Evolutionary conservation across 148 eudicot species (phyloP).

Genomic region (Polygonum aviculare): DNA sequence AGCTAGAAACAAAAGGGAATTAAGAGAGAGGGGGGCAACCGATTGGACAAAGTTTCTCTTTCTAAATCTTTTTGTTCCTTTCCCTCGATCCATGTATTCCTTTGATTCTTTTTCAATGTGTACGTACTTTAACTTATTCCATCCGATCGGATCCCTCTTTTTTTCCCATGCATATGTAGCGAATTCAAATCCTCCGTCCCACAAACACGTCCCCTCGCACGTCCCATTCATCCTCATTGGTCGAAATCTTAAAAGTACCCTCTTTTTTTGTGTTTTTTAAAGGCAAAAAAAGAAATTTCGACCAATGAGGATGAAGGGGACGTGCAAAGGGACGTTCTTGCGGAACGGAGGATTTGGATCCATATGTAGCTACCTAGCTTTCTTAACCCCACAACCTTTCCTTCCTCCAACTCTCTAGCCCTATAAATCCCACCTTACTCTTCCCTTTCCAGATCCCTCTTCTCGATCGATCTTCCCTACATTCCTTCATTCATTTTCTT

Average conservation of each 20-base stretch:
- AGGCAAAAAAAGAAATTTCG: too few species aligned
- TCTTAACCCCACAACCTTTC: background rate
- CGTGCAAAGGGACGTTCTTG: too few species aligned
- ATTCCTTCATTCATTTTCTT: background rate
- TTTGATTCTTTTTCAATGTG: background rate
- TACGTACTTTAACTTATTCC: background rate
- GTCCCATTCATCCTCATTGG: too few species aligned
- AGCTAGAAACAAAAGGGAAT: background rate
- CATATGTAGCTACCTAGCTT: background rate
- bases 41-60: background rate
- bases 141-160: background rate
- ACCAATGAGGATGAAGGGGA: too few species aligned
- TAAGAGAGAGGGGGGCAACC: background rate
- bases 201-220: too few species aligned
- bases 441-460: background rate
- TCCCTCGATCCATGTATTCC: background rate
- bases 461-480: background rate
- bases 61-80: conserved; percentile 5
- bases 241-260: too few species aligned
- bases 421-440: background rate
- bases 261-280: too few species aligned
- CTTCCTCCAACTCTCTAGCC: background rate
- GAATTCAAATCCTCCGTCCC: too few species aligned
- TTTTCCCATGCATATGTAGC: background rate
- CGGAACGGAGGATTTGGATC: too few species aligned